Conservation (phyloP, 495 filamentous ascomycete species). For the Penicillium pulvis region DNA sequence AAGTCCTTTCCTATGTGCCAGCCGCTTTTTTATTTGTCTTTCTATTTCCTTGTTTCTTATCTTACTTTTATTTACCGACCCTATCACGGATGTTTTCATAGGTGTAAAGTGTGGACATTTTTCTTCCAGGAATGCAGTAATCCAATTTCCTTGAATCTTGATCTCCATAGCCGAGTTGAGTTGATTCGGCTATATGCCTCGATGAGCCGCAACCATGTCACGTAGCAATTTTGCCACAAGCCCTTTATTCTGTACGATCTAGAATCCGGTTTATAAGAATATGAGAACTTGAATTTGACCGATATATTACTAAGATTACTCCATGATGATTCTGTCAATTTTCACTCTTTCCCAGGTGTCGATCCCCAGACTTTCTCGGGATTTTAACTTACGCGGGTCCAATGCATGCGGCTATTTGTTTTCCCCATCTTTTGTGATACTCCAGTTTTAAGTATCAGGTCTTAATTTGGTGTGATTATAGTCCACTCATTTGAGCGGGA, state of each 20-base stretch:
- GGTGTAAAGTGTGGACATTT: constrained; percentile 50
- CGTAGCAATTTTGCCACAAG: background rate
- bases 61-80: constrained; percentile 30
- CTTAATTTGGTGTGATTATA: too few relatives aligned
- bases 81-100: constrained; percentile 48
- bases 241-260: background rate
- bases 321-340: background rate
- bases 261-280: background rate
- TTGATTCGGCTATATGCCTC: constrained; percentile 7
- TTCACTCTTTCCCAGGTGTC: background rate
- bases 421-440: constrained; percentile 9
- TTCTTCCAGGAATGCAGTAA: constrained; percentile 34
- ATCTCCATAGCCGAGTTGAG: background rate
- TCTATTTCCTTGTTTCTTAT: constrained; percentile 21
- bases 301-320: background rate
- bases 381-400: constrained; percentile 3
- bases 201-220: constrained; percentile 1
- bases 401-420: constrained; percentile 15
- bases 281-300: background rate
- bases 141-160: constrained; percentile 21
- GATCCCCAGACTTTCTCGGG: constrained; percentile 1
- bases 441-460: background rate
- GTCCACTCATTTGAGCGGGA: background rate
- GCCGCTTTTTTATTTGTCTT: constrained; percentile 26
- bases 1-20: constrained; percentile 33